Evolutionary conservation across 345 rosid species (phyloP), one percentile per base, ranked within the genome.

Genomic region (Carallia pectinifolia): DNA sequence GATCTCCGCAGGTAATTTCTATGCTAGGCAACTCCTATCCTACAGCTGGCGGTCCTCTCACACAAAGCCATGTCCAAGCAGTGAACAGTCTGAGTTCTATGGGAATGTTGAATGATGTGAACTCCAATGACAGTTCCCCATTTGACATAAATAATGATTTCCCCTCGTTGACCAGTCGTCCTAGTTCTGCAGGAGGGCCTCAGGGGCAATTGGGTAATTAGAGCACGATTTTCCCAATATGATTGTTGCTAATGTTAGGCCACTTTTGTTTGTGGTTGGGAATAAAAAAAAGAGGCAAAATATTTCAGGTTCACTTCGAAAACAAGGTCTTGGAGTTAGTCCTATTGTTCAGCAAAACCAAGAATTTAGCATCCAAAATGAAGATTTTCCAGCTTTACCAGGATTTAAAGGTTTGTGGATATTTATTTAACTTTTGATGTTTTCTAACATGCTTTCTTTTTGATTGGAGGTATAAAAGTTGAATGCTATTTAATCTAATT

Each of bases 321-420:
- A 96, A 79, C 97, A 89, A 78, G 91, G 92, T 74, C 87, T 87
- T 72, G 94, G 94, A 67, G 88, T 84, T 69, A 80, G 89, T 71
- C 90, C 98, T 30, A 87, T 92, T 77, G 93, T 82, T 78, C 99
- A 96, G 77, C 99, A 96, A 79, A 96, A 86, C 80, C 98, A 92
- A 77, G 99, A 96, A 85, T 92, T 96, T 79, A 92, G 99, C 89
- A 96, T 96, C 67, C 98, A 92, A 88, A 96, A 88, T 76, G 99
- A 96, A 83, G 99, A 96, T 83, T 96, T 96, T 83, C 99, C 98
- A 66, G 99, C 99, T 60, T 77, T 96, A 69, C 99, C 98, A 1
- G 98, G 98, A 73, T 96, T 88, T 76, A 96, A 92, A 87, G 99
- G 99, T 95, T 84, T 77, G 61, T 66, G 10, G n/a, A 40, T 71